Evolutionary conservation across 352 stramenopile genomes (phyloP), one percentile per base, ranked within the genome.

Genomic region (Globisporangium takayamanum): DNA sequence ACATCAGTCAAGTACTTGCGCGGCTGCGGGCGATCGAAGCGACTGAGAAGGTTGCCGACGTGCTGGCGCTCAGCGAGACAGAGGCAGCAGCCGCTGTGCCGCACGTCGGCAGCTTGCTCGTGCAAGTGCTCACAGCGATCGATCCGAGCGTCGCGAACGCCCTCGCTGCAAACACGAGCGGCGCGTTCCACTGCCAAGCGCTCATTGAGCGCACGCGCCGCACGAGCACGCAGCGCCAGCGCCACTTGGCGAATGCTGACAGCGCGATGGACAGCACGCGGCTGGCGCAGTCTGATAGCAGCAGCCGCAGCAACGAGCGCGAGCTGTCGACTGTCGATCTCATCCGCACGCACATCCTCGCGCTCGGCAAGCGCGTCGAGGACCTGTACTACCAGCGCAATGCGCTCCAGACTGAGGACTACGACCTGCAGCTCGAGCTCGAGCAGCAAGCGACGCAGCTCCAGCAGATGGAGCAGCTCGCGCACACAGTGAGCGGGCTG

Each of bases 331-430:
- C 59, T 0, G 70, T 80, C 0, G 68, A 74, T 58, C 58, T 87
- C 20, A 85, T 88, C 46, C 78, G 77, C 16, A 78, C 79, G 50
- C 74, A 73, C 0, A 82, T 88, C 42, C 64, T 88, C 30, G 71
- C 78, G 10, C 66, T 88, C 6, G 78, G 78, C 0, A 85, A 88
- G 53, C 72, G 76, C 18, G 69, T 91, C 2, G 78, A 89, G 22
- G 76, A 89, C 36, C 55, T 91, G 30, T 78, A 88, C 42, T 89
- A 77, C 57, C 80, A 89, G 60, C 73, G 80, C 1, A 91, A 85
- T 39, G 60, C 75, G 25, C 64, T 91, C 20, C 80, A 91, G 47
- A 84, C 87, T 52, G 78, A 91, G 25, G 89, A 86, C 54, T 88
- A 89, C 55, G 78, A 85, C 28, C 73, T 89, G 12, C 80, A 91